phyloP scores from a whole-genome alignment of 306 rosid species.

The Albizia julibrissin region DNA sequence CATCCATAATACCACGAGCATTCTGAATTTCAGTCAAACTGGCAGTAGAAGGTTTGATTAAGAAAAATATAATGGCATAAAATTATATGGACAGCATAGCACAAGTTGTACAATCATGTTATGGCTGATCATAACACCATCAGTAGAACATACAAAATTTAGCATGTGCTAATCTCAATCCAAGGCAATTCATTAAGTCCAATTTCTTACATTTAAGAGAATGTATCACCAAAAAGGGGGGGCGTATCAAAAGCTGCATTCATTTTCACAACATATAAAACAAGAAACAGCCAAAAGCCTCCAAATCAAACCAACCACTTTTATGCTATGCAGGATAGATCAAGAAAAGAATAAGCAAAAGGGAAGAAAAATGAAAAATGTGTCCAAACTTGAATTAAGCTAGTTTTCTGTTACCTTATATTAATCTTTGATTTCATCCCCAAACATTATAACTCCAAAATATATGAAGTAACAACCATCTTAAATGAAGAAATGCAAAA shows the following conservation, averaged over 20 bases:
- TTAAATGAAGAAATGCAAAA: not conserved
- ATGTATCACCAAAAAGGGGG: constrained; percentile 3
- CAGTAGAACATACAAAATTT: not conserved
- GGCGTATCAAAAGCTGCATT: constrained; percentile 16
- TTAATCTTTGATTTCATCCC: not conserved
- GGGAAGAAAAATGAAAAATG: not conserved
- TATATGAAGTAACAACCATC: constrained; percentile 1
- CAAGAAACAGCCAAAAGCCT: not conserved
- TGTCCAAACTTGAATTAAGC: not conserved
- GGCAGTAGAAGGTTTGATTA: constrained; percentile 36
- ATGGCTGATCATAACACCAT: not conserved
- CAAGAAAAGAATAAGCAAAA: not conserved
- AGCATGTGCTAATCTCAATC: not conserved
- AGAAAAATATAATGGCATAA: constrained; percentile 12
- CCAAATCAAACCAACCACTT: not conserved
- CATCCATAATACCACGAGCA: constrained; percentile 97
- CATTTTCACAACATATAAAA: constrained; percentile 3
- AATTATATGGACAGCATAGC: constrained; percentile 1
- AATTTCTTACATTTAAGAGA: constrained; percentile 1
- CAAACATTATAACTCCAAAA: not conserved
- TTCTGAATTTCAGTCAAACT: constrained; percentile 95
- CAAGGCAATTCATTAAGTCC: constrained; percentile 21
- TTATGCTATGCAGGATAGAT: not conserved
- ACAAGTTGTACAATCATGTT: constrained; percentile 13
- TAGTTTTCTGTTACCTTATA: not conserved